A percentile compares a stretch with the other conserved stretches of the same genome.
Conservation (phyloP, 1,284 basidiomycete genomes). For the Schizopora paradoxa region DNA sequence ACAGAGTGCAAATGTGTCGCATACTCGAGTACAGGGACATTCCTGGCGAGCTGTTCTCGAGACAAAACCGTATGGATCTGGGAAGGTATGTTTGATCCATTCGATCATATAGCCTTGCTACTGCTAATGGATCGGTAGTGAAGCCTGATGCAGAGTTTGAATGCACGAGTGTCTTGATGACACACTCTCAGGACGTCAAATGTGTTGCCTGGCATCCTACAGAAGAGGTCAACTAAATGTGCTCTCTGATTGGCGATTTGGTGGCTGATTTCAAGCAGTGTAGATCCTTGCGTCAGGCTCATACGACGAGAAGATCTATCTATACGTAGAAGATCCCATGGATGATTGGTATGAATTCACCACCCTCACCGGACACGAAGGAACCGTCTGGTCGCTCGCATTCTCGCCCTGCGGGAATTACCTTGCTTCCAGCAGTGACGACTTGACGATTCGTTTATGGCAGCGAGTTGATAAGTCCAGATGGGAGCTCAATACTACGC, state of each 20-base stretch:
- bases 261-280: constrained; percentile 12
- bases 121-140: constrained; percentile 38
- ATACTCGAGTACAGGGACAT: constrained; percentile 74
- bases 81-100: constrained; percentile 64
- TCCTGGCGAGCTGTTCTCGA: constrained; percentile 89
- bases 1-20: constrained; percentile 96
- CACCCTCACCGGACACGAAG: constrained; percentile 75
- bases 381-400: constrained; percentile 90
- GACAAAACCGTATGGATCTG: constrained; percentile 99
- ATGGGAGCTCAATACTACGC: constrained; percentile 53
- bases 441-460: constrained; percentile 72
- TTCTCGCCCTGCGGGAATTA: constrained; percentile 79
- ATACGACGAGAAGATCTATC: constrained; percentile 95
- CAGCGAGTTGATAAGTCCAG: constrained; percentile 47
- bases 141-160: constrained; percentile 94
- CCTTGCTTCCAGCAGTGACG: constrained; percentile 82
- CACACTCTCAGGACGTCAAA: constrained; percentile 97
- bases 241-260: constrained; percentile 12
- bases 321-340: constrained; percentile 90
- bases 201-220: constrained; percentile 91
- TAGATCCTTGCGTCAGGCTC: constrained; percentile 94
- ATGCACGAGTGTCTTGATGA: constrained; percentile 94
- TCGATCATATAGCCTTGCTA: constrained; percentile 6
- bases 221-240: constrained; percentile 68
- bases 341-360: constrained; percentile 93